Evolutionary conservation across 176 grass and related monocot genomes (phyloP), one percentile per base, ranked within the genome.

Genomic region (Canna indica): DNA sequence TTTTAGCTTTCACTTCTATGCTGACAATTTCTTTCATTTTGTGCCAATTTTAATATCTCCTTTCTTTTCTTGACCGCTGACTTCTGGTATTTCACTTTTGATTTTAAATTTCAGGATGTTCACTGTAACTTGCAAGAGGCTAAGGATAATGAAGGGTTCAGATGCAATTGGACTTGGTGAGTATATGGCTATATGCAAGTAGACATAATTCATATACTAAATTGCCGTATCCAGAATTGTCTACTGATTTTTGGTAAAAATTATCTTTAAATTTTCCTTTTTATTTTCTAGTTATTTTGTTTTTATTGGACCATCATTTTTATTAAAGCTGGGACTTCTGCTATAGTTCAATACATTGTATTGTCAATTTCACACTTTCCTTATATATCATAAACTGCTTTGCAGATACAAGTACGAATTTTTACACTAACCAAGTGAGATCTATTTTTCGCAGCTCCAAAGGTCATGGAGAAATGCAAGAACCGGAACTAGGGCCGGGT

Each of bases 81-180:
- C 33, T 13, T 0, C 17, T 15, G 27, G 28, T 62, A 32, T 62
- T 62, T 62, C 5, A 62, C 16, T 32, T 62, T 33, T 62, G 59
- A 62, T 3, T 25, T 56, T 18, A 67, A 78, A 81, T 64, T 78
- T 33, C 68, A 93, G 90, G 83, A 92, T 92, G 90, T 92, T 92
- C 76, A 80, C 79, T 2, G 83, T 86, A 62, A 77, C 85, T 46
- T 92, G 90, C 77, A 77, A 73, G 50, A 88, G 83, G 80, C 67
- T 92, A 44, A 92, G 85, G 83, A 88, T 92, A 41, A 92, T 92
- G 90, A 92, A 92, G 73, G 80, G 90, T 61, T 81, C 90, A 25
- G 90, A 92, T 76, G 85, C 85, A 20, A 85, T 88, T 81, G 90
- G 90, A 79, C 90, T 92, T 79, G 90, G 90, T 92, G 72, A 72